Evolutionary conservation across 1,139 yeast species (phyloP).

Genomic region (Magnusiomyces suaveolens): DNA sequence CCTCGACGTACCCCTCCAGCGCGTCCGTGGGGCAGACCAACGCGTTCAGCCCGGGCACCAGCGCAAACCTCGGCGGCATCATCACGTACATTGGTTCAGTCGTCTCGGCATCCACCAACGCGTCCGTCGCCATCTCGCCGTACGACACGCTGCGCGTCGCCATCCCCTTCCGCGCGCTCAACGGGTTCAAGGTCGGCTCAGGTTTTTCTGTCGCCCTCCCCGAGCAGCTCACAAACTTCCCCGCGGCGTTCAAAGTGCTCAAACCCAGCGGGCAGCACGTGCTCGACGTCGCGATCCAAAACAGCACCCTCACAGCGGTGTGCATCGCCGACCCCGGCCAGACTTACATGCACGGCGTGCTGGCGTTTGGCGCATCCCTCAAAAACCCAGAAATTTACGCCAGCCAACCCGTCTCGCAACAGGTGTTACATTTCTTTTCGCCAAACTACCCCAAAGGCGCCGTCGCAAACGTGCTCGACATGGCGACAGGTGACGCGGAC

Average conservation of each 20-base stretch:
- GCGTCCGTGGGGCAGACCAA: background rate
- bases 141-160: constrained; percentile 8
- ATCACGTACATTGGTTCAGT: background rate
- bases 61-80: constrained; percentile 6
- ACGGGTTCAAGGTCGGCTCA: constrained; percentile 6
- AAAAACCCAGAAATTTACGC: constrained; percentile 4
- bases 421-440: background rate
- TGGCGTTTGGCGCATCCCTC: constrained; percentile 5
- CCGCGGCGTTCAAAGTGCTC: constrained; percentile 7
- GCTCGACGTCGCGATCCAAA: background rate
- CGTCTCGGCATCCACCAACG: background rate
- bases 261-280: background rate
- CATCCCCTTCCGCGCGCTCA: constrained; percentile 3
- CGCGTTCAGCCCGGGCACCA: constrained; percentile 4
- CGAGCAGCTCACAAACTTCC: constrained; percentile 8
- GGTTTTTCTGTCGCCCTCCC: constrained; percentile 8
- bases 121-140: constrained; percentile 5
- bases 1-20: constrained; percentile 2
- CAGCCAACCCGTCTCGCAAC: background rate
- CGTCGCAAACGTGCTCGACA: background rate
- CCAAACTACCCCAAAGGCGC: background rate
- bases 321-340: constrained; percentile 6
- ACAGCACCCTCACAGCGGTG: constrained; percentile 3
- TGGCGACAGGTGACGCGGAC: background rate
- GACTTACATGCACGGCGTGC: constrained; percentile 1